Base-by-base conservation (phyloP, 1,284 basidiomycete species). In the Filobasidium uniguttulatum region DNA sequence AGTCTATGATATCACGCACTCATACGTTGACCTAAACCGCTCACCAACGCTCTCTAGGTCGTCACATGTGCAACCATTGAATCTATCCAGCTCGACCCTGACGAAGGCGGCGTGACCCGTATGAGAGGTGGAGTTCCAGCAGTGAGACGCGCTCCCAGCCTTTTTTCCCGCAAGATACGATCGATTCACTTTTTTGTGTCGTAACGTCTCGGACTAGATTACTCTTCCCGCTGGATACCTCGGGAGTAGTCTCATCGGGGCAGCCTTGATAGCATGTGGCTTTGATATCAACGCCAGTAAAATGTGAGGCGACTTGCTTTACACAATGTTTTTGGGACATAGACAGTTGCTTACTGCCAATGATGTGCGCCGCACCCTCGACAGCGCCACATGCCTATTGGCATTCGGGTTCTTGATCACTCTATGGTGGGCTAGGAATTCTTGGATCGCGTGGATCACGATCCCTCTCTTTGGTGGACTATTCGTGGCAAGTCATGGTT, bases 261-360 rank as follows among this genome's bases (percentile, higher is more conserved):
- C 87, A 0, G 78, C 76, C 44, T 73, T 94, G 25, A 90, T 96
- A 55, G 79, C 88, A 5, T 93, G 88, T 58, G 90, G 87, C 23
- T 97, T 96, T 67, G 82, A 97, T 67, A 90, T 86, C 45, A 81
- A 87, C 57, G 93, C 93, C 1, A 85, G 82, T 69, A 96, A 96
- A 67, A 69, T 96, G 53, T 52, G 37, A 49, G 50, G 23, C 23
- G 1, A 12, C 31, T 38, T 22, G 29, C 9, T 10, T n/a, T 28
- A 23, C 23, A 44, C 10, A 8, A 9, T 12, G 9, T 8, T 12
- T 12, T 7, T 44, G 23, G 19, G 19, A 12, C 23, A 12, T 12
- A 44, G 10, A 12, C 22, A 14, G 41, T 26, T 28, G 12, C 10
- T 19, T 23, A 23, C 20, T 33, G 9, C 22, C n/a, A 17, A 35